phyloP scores from a whole-genome alignment of 306 rosid genomes.

The Purshia tridentata region DNA sequence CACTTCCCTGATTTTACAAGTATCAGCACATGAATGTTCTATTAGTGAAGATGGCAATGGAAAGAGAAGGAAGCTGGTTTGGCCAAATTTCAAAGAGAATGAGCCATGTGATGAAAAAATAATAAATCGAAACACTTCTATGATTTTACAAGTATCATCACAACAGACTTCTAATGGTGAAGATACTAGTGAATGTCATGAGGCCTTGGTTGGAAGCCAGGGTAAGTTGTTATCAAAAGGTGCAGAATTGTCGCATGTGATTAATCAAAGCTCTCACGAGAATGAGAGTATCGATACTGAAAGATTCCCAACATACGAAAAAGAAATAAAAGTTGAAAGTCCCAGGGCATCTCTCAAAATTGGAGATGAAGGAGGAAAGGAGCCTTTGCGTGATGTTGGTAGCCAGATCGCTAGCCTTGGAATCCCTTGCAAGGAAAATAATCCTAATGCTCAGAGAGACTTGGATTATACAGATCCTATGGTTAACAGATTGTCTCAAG shows the following conservation, averaged over 20 bases:
- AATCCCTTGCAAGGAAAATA: constrained; percentile 24
- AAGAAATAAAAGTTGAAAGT: constrained; percentile 22
- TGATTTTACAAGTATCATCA: constrained; percentile 16
- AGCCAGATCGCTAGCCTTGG: constrained; percentile 23
- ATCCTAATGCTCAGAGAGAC: background rate
- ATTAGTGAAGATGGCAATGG: constrained; percentile 13
- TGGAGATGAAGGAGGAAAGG: constrained; percentile 25
- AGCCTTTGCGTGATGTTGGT: constrained; percentile 18
- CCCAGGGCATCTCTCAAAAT: background rate
- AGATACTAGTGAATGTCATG: constrained; percentile 23
- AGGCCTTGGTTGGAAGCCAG: constrained; percentile 26
- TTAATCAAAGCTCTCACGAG: constrained; percentile 8
- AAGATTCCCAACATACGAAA: constrained; percentile 10
- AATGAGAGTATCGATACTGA: constrained; percentile 21
- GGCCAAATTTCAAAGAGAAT: constrained; percentile 46
- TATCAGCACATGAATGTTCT: constrained; percentile 24
- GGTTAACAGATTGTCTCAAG: background rate
- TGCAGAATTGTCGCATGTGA: constrained; percentile 16
- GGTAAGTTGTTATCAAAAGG: constrained; percentile 10
- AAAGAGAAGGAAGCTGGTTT: constrained; percentile 55
- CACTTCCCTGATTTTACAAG: constrained; percentile 21
- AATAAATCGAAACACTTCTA: constrained; percentile 14
- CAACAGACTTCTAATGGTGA: constrained; percentile 22
- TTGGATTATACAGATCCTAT: background rate
- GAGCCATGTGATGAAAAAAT: constrained; percentile 23